A percentile compares a stretch with the other conserved stretches of the same genome.
Evolutionary conservation across 2,329 filamentous ascomycete genomes (phyloP).

Genomic region (Tympanopsis confertula): DNA sequence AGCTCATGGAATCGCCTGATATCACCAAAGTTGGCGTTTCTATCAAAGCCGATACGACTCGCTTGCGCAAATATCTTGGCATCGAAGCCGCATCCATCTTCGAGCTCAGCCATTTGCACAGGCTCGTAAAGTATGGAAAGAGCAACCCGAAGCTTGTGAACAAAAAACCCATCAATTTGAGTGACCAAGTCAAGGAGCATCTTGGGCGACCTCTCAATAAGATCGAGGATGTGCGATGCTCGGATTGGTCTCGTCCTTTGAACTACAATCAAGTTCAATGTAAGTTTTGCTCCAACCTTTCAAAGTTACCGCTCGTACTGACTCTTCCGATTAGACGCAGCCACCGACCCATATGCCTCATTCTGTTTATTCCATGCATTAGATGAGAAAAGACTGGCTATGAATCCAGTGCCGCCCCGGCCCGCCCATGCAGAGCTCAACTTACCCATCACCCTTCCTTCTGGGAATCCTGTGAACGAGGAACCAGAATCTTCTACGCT

Average conservation of each 20-base stretch:
- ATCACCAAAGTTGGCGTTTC: slow-evolving; percentile 12
- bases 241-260: background rate
- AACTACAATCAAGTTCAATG: slow-evolving; percentile 1
- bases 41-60: slow-evolving; percentile 9
- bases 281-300: background rate
- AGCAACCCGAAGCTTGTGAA: slow-evolving; percentile 5
- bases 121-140: slow-evolving; percentile 5
- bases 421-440: background rate
- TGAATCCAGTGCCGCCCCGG: background rate
- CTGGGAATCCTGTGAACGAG: too few relatives aligned
- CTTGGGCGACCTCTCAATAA: slow-evolving; percentile 12
- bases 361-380: background rate
- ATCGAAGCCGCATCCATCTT: slow-evolving; percentile 10
- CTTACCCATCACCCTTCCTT: background rate
- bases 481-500: too few relatives aligned
- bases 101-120: slow-evolving; percentile 12
- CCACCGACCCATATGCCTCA: background rate
- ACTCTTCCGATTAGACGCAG: background rate
- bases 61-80: slow-evolving; percentile 7
- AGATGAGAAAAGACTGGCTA: background rate
- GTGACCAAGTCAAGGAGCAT: slow-evolving; percentile 8
- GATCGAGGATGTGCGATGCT: slow-evolving; percentile 3
- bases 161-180: slow-evolving; percentile 6
- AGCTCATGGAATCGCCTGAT: slow-evolving; percentile 10
- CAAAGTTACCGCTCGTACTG: background rate